Conservation (phyloP, 345 rosid species). For the Aethionema arabicum region DNA sequence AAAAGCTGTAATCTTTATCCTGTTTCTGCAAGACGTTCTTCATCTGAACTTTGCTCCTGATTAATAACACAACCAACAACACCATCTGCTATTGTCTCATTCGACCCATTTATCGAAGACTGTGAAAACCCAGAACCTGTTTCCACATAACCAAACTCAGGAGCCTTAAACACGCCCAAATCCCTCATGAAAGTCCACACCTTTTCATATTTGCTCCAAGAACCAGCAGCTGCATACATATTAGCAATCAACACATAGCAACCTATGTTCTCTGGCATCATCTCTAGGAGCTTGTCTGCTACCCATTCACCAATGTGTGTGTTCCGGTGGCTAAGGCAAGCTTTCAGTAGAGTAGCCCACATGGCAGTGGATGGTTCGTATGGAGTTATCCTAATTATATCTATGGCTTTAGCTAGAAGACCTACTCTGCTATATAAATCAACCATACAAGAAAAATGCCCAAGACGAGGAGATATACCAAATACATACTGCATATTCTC, state of each 20-base stretch:
- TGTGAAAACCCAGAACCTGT: slow-evolving; percentile 43
- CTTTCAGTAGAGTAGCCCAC: slow-evolving; percentile 76
- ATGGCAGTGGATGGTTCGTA: slow-evolving; percentile 54
- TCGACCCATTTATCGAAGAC: slow-evolving; percentile 51
- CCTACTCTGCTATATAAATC: slow-evolving; percentile 81
- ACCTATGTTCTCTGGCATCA: slow-evolving; percentile 54
- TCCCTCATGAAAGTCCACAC: slow-evolving; percentile 62
- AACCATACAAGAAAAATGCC: slow-evolving; percentile 76
- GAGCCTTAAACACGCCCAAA: slow-evolving; percentile 50
- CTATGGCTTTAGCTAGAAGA: slow-evolving; percentile 51
- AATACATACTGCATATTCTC: slow-evolving; percentile 44
- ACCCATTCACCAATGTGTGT: slow-evolving; percentile 72
- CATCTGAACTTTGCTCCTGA: slow-evolving; percentile 39
- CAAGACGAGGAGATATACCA: slow-evolving; percentile 51
- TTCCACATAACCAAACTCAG: slow-evolving; percentile 59
- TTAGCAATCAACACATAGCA: slow-evolving; percentile 61
- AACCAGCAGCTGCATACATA: slow-evolving; percentile 56
- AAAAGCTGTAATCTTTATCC: too few relatives aligned
- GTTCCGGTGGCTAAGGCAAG: slow-evolving; percentile 59
- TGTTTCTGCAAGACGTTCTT: slow-evolving; percentile 40
- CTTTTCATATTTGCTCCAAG: slow-evolving; percentile 55
- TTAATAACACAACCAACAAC: slow-evolving; percentile 19
- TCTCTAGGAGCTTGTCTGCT: slow-evolving; percentile 61
- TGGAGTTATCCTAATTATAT: slow-evolving; percentile 46
- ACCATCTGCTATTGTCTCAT: slow-evolving; percentile 49